A percentile compares a stretch with the other conserved stretches of the same genome.
Conservation (phyloP, 73 alveolate species). For the Strombidium stylifer region DNA sequence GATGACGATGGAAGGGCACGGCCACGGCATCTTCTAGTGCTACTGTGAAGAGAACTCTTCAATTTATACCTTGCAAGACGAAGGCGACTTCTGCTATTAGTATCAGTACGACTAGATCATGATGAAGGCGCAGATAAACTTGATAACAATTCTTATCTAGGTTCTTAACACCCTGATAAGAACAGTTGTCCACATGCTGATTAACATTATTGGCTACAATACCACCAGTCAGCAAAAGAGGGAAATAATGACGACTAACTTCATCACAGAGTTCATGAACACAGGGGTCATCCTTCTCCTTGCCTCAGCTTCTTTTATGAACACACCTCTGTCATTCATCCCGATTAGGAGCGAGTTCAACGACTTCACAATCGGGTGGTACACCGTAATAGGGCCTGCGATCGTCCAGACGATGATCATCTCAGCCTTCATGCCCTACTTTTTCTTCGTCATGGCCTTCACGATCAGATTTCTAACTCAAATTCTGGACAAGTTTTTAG, state of each 20-base stretch:
- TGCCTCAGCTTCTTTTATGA: conserved; percentile 29
- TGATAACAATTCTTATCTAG: conserved; percentile 18
- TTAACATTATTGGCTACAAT: conserved; percentile 32
- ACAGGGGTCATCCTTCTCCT: conserved; percentile 36
- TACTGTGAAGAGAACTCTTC: neutral
- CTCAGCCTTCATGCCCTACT: conserved; percentile 35
- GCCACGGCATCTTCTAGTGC: neutral
- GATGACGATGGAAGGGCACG: conserved; percentile 7
- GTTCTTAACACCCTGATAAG: conserved; percentile 32
- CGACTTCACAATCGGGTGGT: conserved; percentile 48
- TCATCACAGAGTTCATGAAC: conserved; percentile 43
- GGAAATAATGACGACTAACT: conserved; percentile 12
- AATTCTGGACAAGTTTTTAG: conserved; percentile 17
- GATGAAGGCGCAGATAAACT: neutral
- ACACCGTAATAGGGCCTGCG: conserved; percentile 32
- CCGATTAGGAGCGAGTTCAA: conserved; percentile 15
- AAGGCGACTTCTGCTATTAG: conserved; percentile 8
- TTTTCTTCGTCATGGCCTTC: conserved; percentile 15
- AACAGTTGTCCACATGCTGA: conserved; percentile 4
- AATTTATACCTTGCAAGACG: neutral
- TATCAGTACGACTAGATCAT: conserved; percentile 8
- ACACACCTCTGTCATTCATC: conserved; percentile 11
- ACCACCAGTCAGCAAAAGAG: conserved; percentile 9
- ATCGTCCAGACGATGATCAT: conserved; percentile 37
- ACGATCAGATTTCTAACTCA: neutral